Percentiles rank a stretch among this genome's conserved stretches.
Evolutionary conservation across 2,329 filamentous ascomycete genomes (phyloP).

Genomic region (Tolypocladium pustulatum): DNA sequence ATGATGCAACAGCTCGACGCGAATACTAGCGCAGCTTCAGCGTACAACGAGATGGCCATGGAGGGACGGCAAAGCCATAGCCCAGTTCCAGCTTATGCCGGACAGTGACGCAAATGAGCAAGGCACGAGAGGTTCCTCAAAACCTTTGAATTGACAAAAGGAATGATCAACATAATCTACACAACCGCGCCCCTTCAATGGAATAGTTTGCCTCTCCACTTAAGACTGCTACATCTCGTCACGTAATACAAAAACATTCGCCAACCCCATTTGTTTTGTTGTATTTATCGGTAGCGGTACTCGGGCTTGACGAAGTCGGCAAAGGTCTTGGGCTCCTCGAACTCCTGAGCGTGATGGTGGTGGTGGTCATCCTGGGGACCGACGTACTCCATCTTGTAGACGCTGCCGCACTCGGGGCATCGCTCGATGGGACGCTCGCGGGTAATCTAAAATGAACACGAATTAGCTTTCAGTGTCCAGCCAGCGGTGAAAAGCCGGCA

Average conservation of each 20-base stretch:
- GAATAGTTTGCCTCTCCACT: conserved; percentile 9
- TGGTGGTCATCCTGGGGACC: conserved; percentile 69
- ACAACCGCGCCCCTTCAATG: conserved; percentile 14
- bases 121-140: conserved; percentile 15
- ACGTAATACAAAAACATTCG: conserved; percentile 11
- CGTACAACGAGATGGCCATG: neutral
- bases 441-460: conserved; percentile 48
- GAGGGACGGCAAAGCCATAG: neutral
- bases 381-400: conserved; percentile 97
- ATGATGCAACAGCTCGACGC: neutral
- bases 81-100: neutral
- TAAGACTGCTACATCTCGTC: conserved; percentile 13
- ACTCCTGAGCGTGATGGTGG: conserved; percentile 48
- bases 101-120: neutral
- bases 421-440: conserved; percentile 86
- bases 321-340: conserved; percentile 89
- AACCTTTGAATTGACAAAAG: conserved; percentile 24
- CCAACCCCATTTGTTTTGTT: conserved; percentile 3
- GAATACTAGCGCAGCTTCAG: neutral
- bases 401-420: conserved; percentile 92
- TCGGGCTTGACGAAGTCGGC: conserved; percentile 92
- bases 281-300: conserved; percentile 61
- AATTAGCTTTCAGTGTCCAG: neutral
- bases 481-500: neutral
- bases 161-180: conserved; percentile 30